A percentile compares a stretch with the other conserved stretches of the same genome.
Evolutionary conservation across 257 asterid genomes (phyloP).

Genomic region (Solanum sejunctum): DNA sequence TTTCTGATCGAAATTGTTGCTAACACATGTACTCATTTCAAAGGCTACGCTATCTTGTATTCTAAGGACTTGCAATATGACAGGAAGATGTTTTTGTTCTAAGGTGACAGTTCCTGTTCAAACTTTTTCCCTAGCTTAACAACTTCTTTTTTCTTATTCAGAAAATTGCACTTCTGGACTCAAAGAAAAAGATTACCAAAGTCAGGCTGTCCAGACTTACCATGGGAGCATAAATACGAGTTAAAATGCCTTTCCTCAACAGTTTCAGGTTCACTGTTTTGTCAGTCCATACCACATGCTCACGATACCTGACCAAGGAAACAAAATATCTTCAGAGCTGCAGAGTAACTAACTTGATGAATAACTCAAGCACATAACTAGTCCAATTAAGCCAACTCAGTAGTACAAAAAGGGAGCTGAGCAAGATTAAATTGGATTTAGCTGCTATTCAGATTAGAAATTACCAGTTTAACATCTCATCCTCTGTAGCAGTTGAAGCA

Average conservation of each 20-base stretch:
- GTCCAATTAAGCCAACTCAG: neutral
- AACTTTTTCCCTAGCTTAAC: neutral
- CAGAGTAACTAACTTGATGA: neutral
- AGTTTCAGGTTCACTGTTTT: conserved; percentile 61
- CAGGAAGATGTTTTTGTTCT: neutral
- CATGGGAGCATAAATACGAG: conserved; percentile 97
- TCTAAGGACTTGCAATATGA: neutral
- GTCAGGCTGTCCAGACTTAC: conserved; percentile 23
- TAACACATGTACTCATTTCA: neutral
- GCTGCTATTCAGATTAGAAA: neutral
- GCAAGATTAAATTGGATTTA: neutral
- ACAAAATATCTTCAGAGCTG: neutral
- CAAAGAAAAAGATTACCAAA: neutral
- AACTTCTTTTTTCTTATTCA: neutral
- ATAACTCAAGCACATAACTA: neutral
- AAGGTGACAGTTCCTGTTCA: neutral
- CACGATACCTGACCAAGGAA: conserved; percentile 63
- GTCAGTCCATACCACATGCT: conserved; percentile 93
- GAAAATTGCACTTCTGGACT: neutral
- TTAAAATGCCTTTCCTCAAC: conserved; percentile 79
- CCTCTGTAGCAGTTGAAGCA: conserved; percentile 97
- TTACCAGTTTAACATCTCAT: conserved; percentile 94
- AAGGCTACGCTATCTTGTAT: neutral
- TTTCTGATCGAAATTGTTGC: neutral
- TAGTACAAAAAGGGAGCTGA: neutral